These are phyloP conservation scores for Metschnikowia borealis DNA, from an alignment of 805 yeast species.

Conservation along the genomic window DNA sequence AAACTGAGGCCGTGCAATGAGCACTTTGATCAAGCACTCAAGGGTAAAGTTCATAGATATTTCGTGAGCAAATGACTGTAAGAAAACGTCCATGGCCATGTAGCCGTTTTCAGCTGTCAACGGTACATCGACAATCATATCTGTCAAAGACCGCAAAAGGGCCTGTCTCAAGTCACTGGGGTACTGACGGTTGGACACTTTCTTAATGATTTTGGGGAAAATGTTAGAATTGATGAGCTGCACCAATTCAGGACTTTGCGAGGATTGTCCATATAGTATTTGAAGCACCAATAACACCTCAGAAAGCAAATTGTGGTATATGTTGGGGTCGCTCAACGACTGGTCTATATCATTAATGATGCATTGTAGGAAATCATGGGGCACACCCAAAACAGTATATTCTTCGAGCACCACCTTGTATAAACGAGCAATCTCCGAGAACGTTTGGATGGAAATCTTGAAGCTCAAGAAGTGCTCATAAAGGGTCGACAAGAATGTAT, in stretches of 20 bases:
- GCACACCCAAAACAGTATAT: slow-evolving; percentile 15
- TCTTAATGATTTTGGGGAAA: slow-evolving; percentile 16
- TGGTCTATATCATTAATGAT: slow-evolving; percentile 23
- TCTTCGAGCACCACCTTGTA: slow-evolving; percentile 24
- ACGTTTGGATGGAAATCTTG: slow-evolving; percentile 20
- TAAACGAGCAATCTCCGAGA: slow-evolving; percentile 26
- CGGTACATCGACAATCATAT: slow-evolving; percentile 14
- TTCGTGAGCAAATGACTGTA: slow-evolving; percentile 24
- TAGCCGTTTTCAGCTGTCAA: slow-evolving; percentile 8
- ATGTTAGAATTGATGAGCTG: slow-evolving; percentile 12
- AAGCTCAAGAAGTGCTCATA: slow-evolving; percentile 18
- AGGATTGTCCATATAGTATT: slow-evolving; percentile 14
- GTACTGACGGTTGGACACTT: slow-evolving; percentile 19
- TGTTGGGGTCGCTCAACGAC: slow-evolving; percentile 23
- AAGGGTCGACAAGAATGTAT: slow-evolving; percentile 17
- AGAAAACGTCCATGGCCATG: slow-evolving; percentile 16
- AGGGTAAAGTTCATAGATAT: slow-evolving; percentile 24
- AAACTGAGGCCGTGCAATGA: slow-evolving; percentile 12
- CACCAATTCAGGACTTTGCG: neutral
- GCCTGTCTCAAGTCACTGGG: slow-evolving; percentile 29
- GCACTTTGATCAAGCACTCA: slow-evolving; percentile 22
- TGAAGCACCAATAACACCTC: slow-evolving; percentile 26
- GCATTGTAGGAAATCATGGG: slow-evolving; percentile 17
- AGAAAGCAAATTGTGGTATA: slow-evolving; percentile 24
- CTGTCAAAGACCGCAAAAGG: slow-evolving; percentile 24